phyloP scores from a whole-genome alignment of 768 basidiomycete species.

The Chlorophyllum brunneum region DNA sequence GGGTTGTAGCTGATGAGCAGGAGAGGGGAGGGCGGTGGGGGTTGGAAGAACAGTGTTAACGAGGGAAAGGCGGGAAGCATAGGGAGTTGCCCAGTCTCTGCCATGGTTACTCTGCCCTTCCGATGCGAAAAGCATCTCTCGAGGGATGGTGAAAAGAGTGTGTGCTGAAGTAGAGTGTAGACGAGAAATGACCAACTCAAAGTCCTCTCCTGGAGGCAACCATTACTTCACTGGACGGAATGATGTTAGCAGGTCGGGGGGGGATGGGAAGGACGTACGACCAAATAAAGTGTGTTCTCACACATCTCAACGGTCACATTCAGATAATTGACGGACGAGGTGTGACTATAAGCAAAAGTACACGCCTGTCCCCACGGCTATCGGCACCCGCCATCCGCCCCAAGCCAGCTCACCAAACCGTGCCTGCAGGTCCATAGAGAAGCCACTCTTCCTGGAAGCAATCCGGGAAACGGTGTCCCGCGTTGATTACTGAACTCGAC shows the following conservation, averaged over 20 bases:
- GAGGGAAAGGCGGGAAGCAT: neutral
- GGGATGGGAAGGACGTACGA: neutral
- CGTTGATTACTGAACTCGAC: neutral
- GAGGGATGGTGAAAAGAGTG: constrained; percentile 1
- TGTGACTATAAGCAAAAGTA: neutral
- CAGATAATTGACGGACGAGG: neutral
- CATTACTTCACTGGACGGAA: constrained; percentile 26
- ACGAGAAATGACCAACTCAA: constrained; percentile 17
- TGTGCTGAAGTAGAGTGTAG: neutral
- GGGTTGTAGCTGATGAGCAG: constrained; percentile 22
- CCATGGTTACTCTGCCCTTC: neutral
- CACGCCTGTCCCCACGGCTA: constrained; percentile 7
- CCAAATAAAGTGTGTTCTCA: constrained; percentile 4
- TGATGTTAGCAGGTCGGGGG: neutral
- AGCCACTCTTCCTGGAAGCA: neutral
- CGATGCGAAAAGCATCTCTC: constrained; percentile 7
- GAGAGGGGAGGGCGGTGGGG: constrained; percentile 13
- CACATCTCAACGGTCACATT: neutral
- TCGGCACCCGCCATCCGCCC: constrained; percentile 7
- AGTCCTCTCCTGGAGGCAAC: constrained; percentile 29
- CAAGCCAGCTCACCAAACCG: neutral
- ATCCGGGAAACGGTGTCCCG: neutral
- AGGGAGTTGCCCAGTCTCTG: neutral
- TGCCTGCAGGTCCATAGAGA: constrained; percentile 8
- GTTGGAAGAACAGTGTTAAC: constrained; percentile 14